phyloP scores from a whole-genome alignment of 495 filamentous ascomycete species.

The Aspergillus homomorphus region DNA sequence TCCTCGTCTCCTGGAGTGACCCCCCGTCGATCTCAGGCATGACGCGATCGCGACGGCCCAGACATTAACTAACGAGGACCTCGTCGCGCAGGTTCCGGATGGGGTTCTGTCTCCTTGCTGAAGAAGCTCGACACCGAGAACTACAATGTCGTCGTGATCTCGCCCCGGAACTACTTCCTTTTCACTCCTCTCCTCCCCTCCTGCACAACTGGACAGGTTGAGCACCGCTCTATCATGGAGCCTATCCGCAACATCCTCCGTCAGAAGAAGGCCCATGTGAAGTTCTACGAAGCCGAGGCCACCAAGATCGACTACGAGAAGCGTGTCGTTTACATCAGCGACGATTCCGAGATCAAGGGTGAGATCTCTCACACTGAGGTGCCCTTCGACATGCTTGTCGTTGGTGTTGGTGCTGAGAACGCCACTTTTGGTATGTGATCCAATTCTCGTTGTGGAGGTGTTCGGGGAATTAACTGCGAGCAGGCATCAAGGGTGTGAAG shows the following conservation, averaged over 20 bases:
- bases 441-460: neutral
- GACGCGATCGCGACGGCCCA: slow-evolving; percentile 3
- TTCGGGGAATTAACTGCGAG: slow-evolving; percentile 6
- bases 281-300: slow-evolving; percentile 97
- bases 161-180: slow-evolving; percentile 98
- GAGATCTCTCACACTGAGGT: slow-evolving; percentile 80
- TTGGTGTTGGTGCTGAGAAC: slow-evolving; percentile 96
- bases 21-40: neutral
- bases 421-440: slow-evolving; percentile 80
- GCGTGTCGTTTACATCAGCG: slow-evolving; percentile 82
- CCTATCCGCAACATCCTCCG: slow-evolving; percentile 91
- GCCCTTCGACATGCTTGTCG: slow-evolving; percentile 95
- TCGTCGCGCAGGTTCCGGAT: slow-evolving; percentile 72
- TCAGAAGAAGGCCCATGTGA: slow-evolving; percentile 85
- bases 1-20: neutral
- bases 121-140: slow-evolving; percentile 98
- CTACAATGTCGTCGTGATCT: slow-evolving; percentile 95
- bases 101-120: slow-evolving; percentile 92
- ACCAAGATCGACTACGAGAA: slow-evolving; percentile 93
- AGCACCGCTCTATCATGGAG: slow-evolving; percentile 99
- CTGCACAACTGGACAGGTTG: slow-evolving; percentile 94
- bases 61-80: neutral
- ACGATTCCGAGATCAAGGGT: slow-evolving; percentile 91
- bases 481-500: slow-evolving; percentile 85
- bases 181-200: slow-evolving; percentile 97